Conservation (phyloP, 2,329 filamentous ascomycete genomes). For the Dactylellina parvicollis region DNA sequence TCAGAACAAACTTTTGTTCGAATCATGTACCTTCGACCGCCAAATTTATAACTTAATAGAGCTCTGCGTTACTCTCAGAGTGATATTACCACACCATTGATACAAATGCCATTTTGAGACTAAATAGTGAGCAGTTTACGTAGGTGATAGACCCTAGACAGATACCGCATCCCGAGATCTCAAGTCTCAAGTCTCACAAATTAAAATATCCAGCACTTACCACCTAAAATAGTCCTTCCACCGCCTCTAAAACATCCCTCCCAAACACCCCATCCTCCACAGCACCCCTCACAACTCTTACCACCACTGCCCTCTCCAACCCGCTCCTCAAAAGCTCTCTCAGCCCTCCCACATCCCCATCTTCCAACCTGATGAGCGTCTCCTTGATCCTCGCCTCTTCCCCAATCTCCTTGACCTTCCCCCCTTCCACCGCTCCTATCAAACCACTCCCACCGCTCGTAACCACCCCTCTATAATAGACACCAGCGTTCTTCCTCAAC, state of each 20-base stretch:
- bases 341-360: slow-evolving; percentile 39
- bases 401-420: slow-evolving; percentile 47
- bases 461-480: slow-evolving; percentile 56
- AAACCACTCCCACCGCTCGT: slow-evolving; percentile 11
- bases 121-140: too few relatives aligned
- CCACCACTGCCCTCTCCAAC: slow-evolving; percentile 13
- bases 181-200: not conserved
- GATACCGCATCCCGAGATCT: too few relatives aligned
- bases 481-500: slow-evolving; percentile 56
- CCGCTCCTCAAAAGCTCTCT: slow-evolving; percentile 20
- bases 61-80: too few relatives aligned
- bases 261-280: slow-evolving; percentile 57
- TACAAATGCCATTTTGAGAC: too few relatives aligned
- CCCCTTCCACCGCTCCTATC: slow-evolving; percentile 42
- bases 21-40: too few relatives aligned
- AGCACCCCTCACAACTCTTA: slow-evolving; percentile 51
- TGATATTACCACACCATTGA: too few relatives aligned
- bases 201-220: not conserved
- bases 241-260: slow-evolving; percentile 55
- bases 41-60: too few relatives aligned
- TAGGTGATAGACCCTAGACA: too few relatives aligned
- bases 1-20: too few relatives aligned
- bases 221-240: not conserved
- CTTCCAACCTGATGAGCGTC: slow-evolving; percentile 53
- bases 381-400: slow-evolving; percentile 56